Evolutionary conservation across 768 basidiomycete genomes (phyloP).

Genomic region (Fistulinella prunicolor): DNA sequence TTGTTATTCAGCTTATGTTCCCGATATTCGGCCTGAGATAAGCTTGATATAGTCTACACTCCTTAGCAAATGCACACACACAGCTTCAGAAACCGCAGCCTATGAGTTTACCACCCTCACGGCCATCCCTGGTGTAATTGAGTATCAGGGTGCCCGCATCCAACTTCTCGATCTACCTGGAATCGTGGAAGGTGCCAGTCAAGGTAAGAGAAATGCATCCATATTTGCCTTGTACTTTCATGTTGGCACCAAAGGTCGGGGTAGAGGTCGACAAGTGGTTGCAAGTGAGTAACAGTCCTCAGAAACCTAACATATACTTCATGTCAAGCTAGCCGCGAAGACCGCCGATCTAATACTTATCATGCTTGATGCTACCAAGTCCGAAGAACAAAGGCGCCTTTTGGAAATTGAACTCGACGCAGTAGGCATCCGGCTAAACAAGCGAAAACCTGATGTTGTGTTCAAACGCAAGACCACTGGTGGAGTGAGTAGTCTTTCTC

Average conservation of each 20-base stretch:
- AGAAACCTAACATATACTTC: not conserved
- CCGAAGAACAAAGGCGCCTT: constrained; percentile 83
- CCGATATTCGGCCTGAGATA: constrained; percentile 4
- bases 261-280: constrained; percentile 94
- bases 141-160: constrained; percentile 91
- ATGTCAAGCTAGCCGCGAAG: constrained; percentile 57
- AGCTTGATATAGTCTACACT: constrained; percentile 68
- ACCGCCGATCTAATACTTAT: constrained; percentile 92
- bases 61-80: constrained; percentile 88
- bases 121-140: constrained; percentile 96
- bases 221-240: not conserved
- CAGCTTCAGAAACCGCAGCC: constrained; percentile 82
- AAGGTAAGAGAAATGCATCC: constrained; percentile 39
- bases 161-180: constrained; percentile 95
- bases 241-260: constrained; percentile 51
- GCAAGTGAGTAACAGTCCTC: constrained; percentile 51
- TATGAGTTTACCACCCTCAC: constrained; percentile 96
- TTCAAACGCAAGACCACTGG: constrained; percentile 93
- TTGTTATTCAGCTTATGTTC: not conserved
- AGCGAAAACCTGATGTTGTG: constrained; percentile 85
- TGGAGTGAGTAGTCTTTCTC: constrained; percentile 54
- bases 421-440: constrained; percentile 94
- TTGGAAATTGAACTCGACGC: constrained; percentile 94
- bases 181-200: constrained; percentile 91
- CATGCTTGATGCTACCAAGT: constrained; percentile 92